Evolutionary conservation across 2,329 filamentous ascomycete genomes (phyloP), one percentile per base, ranked within the genome.

Genomic region (Alternaria panax): DNA sequence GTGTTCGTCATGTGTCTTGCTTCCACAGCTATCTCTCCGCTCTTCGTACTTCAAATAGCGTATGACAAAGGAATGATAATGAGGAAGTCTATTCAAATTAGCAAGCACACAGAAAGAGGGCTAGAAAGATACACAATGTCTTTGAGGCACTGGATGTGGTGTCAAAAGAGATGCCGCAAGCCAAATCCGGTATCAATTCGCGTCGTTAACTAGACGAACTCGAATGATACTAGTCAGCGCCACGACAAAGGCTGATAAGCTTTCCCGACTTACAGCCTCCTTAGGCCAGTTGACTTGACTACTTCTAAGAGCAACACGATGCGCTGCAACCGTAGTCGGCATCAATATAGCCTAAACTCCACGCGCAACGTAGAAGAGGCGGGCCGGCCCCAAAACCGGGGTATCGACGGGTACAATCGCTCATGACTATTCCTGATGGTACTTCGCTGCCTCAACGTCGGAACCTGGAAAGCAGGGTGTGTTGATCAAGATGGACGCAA

Each of bases 281-380:
- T 20, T 18, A 22, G 18, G 7, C 12, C 5, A 30, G 3, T 18
- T 9, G 18, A 24, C n/a, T 41, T 42, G 36, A 43, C 42, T 34
- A 14, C 22, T 28, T 34, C 30, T 14, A 38, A 18, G 22, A 38
- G 30, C 40, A 20, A 18, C 18, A 36, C 36, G 14, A 43, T 18
- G 20, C 22, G 4, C 28, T 38, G 12, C 18, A 22, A 20, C 22
- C 22, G 22, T 51, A 51, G 54, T 56, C 54, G 51, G 46, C 46
- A 43, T 16, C 22, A 7, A 46, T 45, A 57, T 57, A 57, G 54
- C 47, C 38, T 57, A 46, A 52, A 52, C 3, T 57, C 40, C 41
- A 11, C 11, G 16, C 11, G 16, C 32, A 47, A 45, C 18, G 38
- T 16, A 52, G 18, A 57, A 40, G 40, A 30, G 14, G 48, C 34